Percentiles rank a stretch among this genome's conserved stretches.
These are phyloP conservation scores for Calocybe gambosa DNA, from an alignment of 1,284 basidiomycete genomes.

Conservation along the genomic window DNA sequence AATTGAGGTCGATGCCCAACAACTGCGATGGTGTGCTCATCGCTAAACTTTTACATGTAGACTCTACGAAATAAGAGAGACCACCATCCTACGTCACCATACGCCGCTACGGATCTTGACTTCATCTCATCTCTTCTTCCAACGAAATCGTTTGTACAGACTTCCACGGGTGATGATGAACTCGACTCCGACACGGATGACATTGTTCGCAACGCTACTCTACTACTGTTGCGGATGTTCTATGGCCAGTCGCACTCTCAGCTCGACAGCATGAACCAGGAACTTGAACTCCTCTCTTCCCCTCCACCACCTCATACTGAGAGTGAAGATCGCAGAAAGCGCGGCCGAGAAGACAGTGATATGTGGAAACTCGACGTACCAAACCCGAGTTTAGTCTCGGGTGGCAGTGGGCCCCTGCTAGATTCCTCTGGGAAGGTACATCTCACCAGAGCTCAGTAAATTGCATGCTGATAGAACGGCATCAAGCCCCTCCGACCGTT, in stretches of 20 bases:
- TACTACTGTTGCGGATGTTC: slow-evolving; percentile 70
- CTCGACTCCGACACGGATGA: slow-evolving; percentile 60
- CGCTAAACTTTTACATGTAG: slow-evolving; percentile 27
- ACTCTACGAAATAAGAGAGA: slow-evolving; percentile 46
- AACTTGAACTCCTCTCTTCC: slow-evolving; percentile 62
- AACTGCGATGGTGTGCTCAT: not conserved
- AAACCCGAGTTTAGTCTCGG: slow-evolving; percentile 25
- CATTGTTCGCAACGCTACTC: slow-evolving; percentile 55
- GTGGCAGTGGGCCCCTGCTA: slow-evolving; percentile 61
- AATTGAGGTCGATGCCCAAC: slow-evolving; percentile 51
- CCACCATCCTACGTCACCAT: slow-evolving; percentile 28
- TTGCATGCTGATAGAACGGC: not conserved
- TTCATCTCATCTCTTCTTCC: slow-evolving; percentile 58
- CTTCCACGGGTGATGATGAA: slow-evolving; percentile 37
- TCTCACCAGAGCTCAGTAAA: not conserved
- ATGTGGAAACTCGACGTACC: slow-evolving; percentile 77
- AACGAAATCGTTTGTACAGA: slow-evolving; percentile 27
- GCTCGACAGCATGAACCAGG: slow-evolving; percentile 65
- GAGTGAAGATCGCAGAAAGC: slow-evolving; percentile 32
- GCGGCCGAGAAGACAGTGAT: slow-evolving; percentile 39
- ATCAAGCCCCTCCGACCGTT: slow-evolving; percentile 78
- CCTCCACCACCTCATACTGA: slow-evolving; percentile 36
- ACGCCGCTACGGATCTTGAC: slow-evolving; percentile 45
- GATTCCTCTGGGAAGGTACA: slow-evolving; percentile 70
- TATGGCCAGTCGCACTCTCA: slow-evolving; percentile 69